These are phyloP conservation scores for Sporisorium reilianum DNA, from an alignment of 1,284 basidiomycete species.

Conservation along the genomic window DNA sequence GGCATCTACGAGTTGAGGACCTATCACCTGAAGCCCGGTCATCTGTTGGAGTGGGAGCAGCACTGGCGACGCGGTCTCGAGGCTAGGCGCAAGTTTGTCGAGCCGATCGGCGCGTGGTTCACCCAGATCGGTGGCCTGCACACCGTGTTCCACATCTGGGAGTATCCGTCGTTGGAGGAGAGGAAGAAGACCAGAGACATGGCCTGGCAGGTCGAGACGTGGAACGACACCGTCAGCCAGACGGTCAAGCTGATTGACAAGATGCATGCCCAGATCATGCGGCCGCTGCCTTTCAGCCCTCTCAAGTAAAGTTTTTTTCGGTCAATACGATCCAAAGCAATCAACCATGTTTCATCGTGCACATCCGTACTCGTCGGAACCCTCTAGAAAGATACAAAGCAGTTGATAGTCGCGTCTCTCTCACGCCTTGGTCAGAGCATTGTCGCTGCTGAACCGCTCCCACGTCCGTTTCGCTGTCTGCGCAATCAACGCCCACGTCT, in stretches of 20 bases:
- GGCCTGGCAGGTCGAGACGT: conserved; percentile 68
- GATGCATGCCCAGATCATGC: conserved; percentile 68
- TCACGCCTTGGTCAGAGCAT: background rate
- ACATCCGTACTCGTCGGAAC: too few species aligned
- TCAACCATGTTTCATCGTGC: background rate
- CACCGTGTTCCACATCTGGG: conserved; percentile 68
- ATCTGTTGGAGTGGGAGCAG: conserved; percentile 65
- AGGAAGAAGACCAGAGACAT: conserved; percentile 65
- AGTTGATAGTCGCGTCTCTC: background rate
- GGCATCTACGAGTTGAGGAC: conserved; percentile 64
- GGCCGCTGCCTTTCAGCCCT: conserved; percentile 55
- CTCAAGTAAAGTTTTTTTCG: conserved; percentile 29
- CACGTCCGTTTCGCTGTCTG: conserved; percentile 32
- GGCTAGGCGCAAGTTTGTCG: conserved; percentile 62
- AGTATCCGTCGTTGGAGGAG: conserved; percentile 63
- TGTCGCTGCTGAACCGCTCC: conserved; percentile 8
- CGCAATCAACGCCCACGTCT: conserved; percentile 43
- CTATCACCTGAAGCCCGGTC: conserved; percentile 65
- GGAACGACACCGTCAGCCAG: conserved; percentile 66
- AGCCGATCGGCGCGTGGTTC: conserved; percentile 67
- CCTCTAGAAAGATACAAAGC: background rate
- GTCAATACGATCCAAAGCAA: background rate
- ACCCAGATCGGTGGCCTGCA: conserved; percentile 66
- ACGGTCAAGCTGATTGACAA: conserved; percentile 66
- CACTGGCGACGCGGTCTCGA: conserved; percentile 67